Evolutionary conservation across 2,329 filamentous ascomycete species (phyloP).

Genomic region (Botrytis byssoidea): DNA sequence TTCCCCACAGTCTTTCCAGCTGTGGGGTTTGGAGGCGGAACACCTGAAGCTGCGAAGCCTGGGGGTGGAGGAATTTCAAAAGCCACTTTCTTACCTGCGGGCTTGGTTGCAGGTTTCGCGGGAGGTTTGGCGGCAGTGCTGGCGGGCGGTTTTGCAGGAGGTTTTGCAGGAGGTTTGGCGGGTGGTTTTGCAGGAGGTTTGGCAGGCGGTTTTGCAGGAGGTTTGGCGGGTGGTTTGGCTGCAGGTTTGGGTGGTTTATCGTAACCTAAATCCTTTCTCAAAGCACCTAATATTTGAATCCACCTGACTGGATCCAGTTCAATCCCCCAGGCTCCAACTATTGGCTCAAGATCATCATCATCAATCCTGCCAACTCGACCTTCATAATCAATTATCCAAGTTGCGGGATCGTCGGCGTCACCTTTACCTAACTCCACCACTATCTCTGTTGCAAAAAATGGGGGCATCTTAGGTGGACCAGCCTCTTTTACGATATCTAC

Average conservation of each 20-base stretch:
- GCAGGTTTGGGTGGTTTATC: background rate
- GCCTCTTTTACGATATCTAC: background rate
- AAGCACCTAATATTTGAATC: fast-evolving
- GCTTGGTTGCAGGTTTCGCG: background rate
- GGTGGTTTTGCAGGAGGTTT: too few species aligned
- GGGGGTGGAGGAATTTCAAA: background rate
- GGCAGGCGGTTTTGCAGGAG: fast-evolving
- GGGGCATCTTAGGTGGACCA: background rate
- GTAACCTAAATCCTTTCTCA: background rate
- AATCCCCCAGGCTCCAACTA: background rate
- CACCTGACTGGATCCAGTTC: background rate
- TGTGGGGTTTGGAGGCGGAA: background rate
- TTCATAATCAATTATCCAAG: slow-evolving; percentile 1
- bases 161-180: too few species aligned
- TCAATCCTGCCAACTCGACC: background rate
- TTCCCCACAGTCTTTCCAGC: background rate
- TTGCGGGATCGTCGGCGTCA: fast-evolving
- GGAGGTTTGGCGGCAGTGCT: too few species aligned
- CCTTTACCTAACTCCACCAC: slow-evolving; percentile 6
- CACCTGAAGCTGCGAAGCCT: background rate
- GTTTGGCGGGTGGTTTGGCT: background rate
- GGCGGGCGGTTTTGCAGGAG: too few species aligned
- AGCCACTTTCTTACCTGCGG: background rate
- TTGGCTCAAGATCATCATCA: background rate
- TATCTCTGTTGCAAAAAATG: background rate